Conservation (phyloP, 2,329 filamentous ascomycete species). For the Cladosporium colombiae region DNA sequence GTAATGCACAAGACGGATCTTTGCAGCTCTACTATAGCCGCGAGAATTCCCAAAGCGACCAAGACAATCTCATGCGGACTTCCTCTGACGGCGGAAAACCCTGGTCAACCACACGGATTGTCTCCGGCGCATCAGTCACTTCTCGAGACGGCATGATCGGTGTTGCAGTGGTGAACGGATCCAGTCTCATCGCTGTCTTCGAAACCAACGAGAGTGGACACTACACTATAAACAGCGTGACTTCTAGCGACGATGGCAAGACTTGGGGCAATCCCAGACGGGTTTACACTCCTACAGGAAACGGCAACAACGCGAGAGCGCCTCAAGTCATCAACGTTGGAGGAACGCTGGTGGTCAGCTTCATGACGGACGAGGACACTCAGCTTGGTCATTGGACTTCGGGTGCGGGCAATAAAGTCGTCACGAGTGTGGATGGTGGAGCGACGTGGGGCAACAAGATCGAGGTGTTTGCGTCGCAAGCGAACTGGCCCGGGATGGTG, state of each 20-base stretch:
- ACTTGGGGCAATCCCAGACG: constrained; percentile 43
- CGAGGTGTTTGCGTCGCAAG: constrained; percentile 30
- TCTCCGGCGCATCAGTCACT: constrained; percentile 40
- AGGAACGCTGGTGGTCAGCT: constrained; percentile 45
- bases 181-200: constrained; percentile 46
- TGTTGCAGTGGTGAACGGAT: constrained; percentile 33
- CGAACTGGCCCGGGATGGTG: constrained; percentile 37
- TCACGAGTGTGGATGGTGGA: constrained; percentile 34
- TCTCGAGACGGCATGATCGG: constrained; percentile 51
- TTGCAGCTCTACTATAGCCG: constrained; percentile 50
- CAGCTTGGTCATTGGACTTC: constrained; percentile 21
- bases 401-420: constrained; percentile 30
- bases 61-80: constrained; percentile 46
- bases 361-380: constrained; percentile 50
- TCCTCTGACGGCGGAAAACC: constrained; percentile 44
- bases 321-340: constrained; percentile 48
- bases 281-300: constrained; percentile 41
- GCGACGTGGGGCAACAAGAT: constrained; percentile 37
- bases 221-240: constrained; percentile 43
- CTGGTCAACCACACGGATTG: constrained; percentile 38
- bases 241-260: constrained; percentile 44
- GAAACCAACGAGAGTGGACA: constrained; percentile 39
- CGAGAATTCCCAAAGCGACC: constrained; percentile 43
- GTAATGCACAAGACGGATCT: constrained; percentile 41
- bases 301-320: constrained; percentile 42